phyloP scores from a whole-genome alignment of 176 grass and related monocot species.

The Thinopyrum elongatum region DNA sequence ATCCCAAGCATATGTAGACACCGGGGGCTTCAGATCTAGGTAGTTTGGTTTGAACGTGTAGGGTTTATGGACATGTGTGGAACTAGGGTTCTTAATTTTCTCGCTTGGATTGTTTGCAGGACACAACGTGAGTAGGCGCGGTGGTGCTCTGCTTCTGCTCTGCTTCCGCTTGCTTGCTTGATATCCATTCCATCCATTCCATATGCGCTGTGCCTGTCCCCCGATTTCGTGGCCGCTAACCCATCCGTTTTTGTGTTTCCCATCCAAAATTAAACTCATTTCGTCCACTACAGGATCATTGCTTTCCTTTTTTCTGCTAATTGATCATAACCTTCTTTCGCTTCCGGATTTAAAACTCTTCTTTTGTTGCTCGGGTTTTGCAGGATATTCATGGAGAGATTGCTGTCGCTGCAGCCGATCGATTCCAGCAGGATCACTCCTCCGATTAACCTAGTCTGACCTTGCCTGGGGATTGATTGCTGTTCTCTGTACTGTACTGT shows the following conservation, averaged over 20 bases:
- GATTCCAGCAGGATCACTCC: neutral
- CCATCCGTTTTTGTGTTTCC: constrained; percentile 15
- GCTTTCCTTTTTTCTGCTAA: neutral
- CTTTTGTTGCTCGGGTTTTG: constrained; percentile 22
- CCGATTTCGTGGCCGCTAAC: constrained; percentile 37
- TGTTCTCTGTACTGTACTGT: neutral
- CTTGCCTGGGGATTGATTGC: neutral
- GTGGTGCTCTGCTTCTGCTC: constrained; percentile 20
- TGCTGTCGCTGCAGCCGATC: neutral
- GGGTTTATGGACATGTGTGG: no score
- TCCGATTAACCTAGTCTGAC: constrained; percentile 18
- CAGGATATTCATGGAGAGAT: constrained; percentile 17
- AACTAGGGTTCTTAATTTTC: no score
- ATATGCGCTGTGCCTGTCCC: neutral
- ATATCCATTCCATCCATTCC: constrained; percentile 4
- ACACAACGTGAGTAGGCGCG: constrained; percentile 67
- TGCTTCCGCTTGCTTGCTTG: neutral
- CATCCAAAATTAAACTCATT: neutral
- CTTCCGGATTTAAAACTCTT: neutral
- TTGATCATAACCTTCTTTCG: neutral
- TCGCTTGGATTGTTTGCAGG: constrained; percentile 58
- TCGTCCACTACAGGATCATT: neutral
- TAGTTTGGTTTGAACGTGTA: no score
- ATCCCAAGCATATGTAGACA: neutral
- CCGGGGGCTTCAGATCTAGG: neutral